Conservation (phyloP, 345 rosid species). For the Eucalyptus marginata region DNA sequence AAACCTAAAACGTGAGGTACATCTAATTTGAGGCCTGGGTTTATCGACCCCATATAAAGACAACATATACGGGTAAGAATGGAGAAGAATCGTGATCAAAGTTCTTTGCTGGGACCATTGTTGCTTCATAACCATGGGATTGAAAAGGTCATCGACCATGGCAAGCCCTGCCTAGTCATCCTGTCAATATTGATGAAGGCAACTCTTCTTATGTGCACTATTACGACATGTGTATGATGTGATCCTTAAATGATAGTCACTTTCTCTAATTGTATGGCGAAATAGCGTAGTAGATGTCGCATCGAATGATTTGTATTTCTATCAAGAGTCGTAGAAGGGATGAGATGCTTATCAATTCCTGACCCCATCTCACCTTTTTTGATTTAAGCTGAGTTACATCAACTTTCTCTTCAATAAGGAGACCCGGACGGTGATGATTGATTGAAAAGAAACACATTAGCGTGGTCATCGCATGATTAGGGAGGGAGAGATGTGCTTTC, state of each 20-base stretch:
- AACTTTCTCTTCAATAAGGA: background rate
- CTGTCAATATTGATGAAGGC: background rate
- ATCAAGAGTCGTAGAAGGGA: background rate
- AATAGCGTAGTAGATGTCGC: background rate
- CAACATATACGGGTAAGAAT: background rate
- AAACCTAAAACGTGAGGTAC: background rate
- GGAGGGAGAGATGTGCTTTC: background rate
- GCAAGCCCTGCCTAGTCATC: background rate
- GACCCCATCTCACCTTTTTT: background rate
- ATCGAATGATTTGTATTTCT: background rate
- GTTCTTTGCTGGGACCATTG: background rate
- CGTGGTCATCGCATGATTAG: background rate
- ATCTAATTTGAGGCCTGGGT: background rate
- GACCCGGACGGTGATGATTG: background rate
- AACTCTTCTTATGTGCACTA: background rate
- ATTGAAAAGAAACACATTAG: background rate
- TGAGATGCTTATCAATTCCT: background rate
- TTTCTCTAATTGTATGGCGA: background rate
- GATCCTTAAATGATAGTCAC: background rate
- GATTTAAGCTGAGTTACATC: background rate
- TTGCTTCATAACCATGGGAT: background rate
- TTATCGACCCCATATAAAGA: background rate
- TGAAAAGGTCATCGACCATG: background rate
- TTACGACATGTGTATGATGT: fast-evolving
- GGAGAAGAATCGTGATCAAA: background rate